Conservation (phyloP, 2,329 filamentous ascomycete genomes). For the Fusarium pseudoanthophilum region DNA sequence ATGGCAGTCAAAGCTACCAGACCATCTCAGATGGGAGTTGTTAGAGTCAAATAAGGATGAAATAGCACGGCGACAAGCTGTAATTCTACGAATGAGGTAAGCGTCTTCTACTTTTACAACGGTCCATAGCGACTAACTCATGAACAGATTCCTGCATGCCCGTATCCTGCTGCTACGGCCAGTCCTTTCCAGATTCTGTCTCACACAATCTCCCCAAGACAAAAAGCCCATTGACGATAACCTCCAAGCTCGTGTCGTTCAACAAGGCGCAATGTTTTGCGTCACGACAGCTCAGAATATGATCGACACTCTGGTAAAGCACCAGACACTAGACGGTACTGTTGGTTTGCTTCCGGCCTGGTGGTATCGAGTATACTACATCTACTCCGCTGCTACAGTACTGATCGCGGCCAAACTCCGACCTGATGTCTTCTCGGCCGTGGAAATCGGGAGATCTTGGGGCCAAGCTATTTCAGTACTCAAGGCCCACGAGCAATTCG, state of each 20-base stretch:
- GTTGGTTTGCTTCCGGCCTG: constrained; percentile 52
- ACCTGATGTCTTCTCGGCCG: constrained; percentile 45
- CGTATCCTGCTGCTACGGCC: constrained; percentile 50
- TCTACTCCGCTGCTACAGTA: constrained; percentile 51
- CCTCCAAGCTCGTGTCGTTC: constrained; percentile 44
- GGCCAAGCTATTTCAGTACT: constrained; percentile 49
- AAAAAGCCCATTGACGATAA: constrained; percentile 30
- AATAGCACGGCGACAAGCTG: constrained; percentile 46
- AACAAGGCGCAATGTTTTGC: constrained; percentile 50
- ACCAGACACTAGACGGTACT: constrained; percentile 47
- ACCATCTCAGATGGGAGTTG: constrained; percentile 38
- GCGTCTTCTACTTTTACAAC: background rate
- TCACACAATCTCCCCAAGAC: constrained; percentile 34
- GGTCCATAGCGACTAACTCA: background rate
- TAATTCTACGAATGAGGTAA: constrained; percentile 51
- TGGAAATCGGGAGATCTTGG: constrained; percentile 47
- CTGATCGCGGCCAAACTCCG: constrained; percentile 51
- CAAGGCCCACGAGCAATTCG: constrained; percentile 48
- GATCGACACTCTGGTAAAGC: constrained; percentile 45
- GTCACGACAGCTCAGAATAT: constrained; percentile 49
- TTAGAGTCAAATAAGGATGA: constrained; percentile 33
- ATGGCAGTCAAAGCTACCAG: constrained; percentile 48
- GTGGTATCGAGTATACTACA: constrained; percentile 54
- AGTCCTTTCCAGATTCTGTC: constrained; percentile 48
- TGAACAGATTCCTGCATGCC: constrained; percentile 48